These are phyloP conservation scores for Fusarium irregulare DNA, from an alignment of 2,329 filamentous ascomycete species.

Conservation along the genomic window DNA sequence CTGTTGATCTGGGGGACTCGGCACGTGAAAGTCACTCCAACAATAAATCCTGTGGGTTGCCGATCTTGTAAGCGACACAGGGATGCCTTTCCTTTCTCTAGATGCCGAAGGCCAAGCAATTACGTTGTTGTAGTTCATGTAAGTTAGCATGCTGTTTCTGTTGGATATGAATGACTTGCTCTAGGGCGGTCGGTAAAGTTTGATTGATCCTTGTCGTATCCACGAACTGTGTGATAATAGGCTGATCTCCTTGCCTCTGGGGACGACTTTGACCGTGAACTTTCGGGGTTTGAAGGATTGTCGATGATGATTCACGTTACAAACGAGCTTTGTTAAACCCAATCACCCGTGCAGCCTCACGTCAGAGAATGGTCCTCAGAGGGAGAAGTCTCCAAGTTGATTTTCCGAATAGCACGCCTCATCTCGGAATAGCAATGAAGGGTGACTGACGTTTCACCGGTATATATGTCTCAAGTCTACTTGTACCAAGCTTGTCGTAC, in stretches of 20 bases:
- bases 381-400: background rate
- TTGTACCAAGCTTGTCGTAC: conserved; percentile 1
- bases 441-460: background rate
- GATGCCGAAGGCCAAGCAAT: conserved; percentile 11
- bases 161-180: conserved; percentile 4
- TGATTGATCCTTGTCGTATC: conserved; percentile 12
- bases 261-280: background rate
- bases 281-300: background rate
- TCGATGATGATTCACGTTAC: background rate
- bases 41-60: conserved; percentile 27
- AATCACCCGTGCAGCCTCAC: conserved; percentile 7
- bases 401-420: background rate
- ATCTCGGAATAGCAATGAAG: conserved; percentile 9
- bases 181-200: background rate
- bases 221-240: background rate
- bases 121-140: background rate
- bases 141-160: conserved; percentile 13
- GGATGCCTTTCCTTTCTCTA: conserved; percentile 14
- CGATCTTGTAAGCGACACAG: conserved; percentile 30
- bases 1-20: conserved; percentile 24
- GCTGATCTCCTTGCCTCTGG: background rate
- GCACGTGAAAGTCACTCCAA: conserved; percentile 16
- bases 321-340: background rate
- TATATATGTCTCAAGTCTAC: background rate
- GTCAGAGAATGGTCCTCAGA: background rate